Conservation (phyloP, 148 eudicot species). For the Bassia scoparia region DNA sequence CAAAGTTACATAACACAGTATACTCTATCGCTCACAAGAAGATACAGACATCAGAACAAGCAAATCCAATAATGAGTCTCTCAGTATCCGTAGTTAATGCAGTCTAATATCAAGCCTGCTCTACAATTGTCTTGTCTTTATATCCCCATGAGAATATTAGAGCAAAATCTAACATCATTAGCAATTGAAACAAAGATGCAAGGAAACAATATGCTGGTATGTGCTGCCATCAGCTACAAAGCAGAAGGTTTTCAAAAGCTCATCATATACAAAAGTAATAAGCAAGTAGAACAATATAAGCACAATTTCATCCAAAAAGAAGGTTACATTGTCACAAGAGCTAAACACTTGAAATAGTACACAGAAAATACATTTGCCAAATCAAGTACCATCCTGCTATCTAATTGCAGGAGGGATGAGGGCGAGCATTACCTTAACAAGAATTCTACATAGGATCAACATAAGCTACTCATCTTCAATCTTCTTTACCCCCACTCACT, state of each 20-base stretch:
- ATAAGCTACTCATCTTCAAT: slow-evolving; percentile 29
- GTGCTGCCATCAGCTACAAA: background rate
- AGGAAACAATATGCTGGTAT: background rate
- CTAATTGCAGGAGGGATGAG: slow-evolving; percentile 14
- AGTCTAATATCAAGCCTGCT: too few species aligned
- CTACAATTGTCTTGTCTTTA: too few species aligned
- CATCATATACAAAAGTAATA: background rate
- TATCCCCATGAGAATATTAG: too few species aligned
- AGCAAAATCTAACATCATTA: background rate
- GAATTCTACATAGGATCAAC: background rate
- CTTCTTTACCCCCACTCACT: slow-evolving; percentile 30
- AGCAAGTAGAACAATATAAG: background rate
- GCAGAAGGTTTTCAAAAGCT: background rate
- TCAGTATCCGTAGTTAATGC: too few species aligned
- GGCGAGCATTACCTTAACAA: slow-evolving; percentile 20
- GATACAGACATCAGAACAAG: too few species aligned
- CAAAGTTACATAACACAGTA: too few species aligned
- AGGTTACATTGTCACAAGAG: slow-evolving; percentile 14
- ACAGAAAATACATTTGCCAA: slow-evolving; percentile 16
- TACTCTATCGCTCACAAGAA: too few species aligned
- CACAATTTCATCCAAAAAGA: slow-evolving; percentile 7
- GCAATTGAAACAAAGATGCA: background rate
- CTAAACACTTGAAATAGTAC: background rate
- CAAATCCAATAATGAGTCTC: too few species aligned
- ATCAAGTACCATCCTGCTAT: slow-evolving; percentile 12